Conservation (phyloP, 108 stramenopile genomes). For the Cyclostephanos tholiformis region DNA sequence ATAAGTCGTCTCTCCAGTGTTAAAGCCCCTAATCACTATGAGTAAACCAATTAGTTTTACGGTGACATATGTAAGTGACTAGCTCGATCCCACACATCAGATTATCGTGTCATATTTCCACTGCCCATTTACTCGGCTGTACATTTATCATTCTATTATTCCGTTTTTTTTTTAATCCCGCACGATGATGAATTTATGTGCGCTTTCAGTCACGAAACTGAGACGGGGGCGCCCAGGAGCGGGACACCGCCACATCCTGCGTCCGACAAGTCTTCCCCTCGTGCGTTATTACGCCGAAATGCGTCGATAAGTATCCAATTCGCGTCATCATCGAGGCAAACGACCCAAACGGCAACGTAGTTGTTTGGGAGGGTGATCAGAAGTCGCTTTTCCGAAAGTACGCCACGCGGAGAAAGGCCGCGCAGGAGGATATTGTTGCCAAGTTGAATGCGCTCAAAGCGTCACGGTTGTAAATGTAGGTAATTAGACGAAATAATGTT, state of each 20-base stretch:
- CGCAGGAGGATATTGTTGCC: slow-evolving; percentile 27
- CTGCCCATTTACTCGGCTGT: no score
- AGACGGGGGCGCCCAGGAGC: slow-evolving; percentile 49
- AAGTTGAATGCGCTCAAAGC: slow-evolving; percentile 33
- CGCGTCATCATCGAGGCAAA: slow-evolving; percentile 37
- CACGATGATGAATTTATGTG: no score
- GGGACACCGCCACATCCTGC: slow-evolving; percentile 42
- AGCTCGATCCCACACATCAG: neutral
- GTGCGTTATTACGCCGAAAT: slow-evolving; percentile 21
- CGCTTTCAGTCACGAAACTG: slow-evolving; percentile 39
- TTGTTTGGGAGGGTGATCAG: slow-evolving; percentile 47
- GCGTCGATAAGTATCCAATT: slow-evolving; percentile 39
- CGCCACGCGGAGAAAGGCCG: slow-evolving; percentile 21
- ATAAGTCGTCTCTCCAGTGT: neutral
- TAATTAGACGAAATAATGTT: neutral
- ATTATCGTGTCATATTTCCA: no score
- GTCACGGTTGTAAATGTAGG: neutral
- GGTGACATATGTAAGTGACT: slow-evolving; percentile 27
- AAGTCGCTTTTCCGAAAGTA: slow-evolving; percentile 42
- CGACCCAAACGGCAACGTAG: neutral
- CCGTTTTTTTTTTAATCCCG: neutral
- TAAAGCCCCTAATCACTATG: slow-evolving; percentile 2
- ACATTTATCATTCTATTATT: neutral
- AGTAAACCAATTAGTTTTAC: slow-evolving; percentile 21
- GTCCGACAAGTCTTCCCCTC: slow-evolving; percentile 33